A percentile compares a stretch with the other conserved stretches of the same genome.
Conservation (phyloP, 1,284 basidiomycete species). For the Rhodotorula sp. region DNA sequence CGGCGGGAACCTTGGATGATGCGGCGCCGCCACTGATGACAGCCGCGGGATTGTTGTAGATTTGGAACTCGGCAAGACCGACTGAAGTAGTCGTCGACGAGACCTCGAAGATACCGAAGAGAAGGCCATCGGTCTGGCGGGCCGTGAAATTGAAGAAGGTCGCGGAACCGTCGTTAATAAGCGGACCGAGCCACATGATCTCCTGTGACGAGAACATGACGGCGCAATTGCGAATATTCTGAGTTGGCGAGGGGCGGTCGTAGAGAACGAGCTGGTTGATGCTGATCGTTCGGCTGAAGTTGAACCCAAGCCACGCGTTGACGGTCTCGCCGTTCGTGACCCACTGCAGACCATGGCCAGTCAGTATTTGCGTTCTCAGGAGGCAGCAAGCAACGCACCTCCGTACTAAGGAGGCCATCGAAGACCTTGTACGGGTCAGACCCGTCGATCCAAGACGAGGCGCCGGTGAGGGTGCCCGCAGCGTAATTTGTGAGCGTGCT, state of each 20-base stretch:
- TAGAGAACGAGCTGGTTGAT: slow-evolving; percentile 29
- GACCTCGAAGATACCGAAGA: neutral
- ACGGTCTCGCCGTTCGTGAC: slow-evolving; percentile 1
- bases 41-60: neutral
- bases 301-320: slow-evolving; percentile 20
- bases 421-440: no score
- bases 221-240: slow-evolving; percentile 24
- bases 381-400: no score
- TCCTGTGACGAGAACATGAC: slow-evolving; percentile 26
- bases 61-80: neutral
- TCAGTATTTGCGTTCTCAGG: neutral
- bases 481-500: no score
- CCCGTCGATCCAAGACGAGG: no score
- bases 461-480: no score
- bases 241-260: slow-evolving; percentile 22
- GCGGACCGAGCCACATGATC: slow-evolving; percentile 11
- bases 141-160: neutral
- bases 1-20: neutral
- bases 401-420: no score
- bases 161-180: slow-evolving; percentile 30
- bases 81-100: neutral
- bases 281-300: neutral
- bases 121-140: neutral
- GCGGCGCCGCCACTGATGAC: neutral
- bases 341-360: slow-evolving; percentile 7